Base-by-base conservation (phyloP, 139 green algal species). In the Haematococcus sp. region DNA sequence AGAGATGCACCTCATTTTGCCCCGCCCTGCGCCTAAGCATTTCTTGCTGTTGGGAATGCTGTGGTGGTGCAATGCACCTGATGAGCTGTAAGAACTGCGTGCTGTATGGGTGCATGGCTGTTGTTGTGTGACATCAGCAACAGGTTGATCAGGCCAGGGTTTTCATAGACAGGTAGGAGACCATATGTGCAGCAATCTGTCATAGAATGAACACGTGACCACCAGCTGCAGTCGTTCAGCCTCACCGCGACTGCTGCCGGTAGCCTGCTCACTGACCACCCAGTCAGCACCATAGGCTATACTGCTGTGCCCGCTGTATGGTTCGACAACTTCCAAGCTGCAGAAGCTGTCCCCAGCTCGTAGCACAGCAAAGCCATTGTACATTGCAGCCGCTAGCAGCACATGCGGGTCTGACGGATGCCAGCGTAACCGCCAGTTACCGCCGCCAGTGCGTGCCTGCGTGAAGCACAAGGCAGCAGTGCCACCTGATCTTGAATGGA, bases 351-450 rank as follows among this genome's bases (percentile, higher is more conserved):
- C 20, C 28, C 32, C 28, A 1, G 69, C 73, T 0, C 56, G 63
- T 44, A 89, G 69, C 17, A 92, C 51, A 1, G 76, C 76, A 81
- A 94, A 95, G 58, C 92, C 92, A 54, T 86, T 84, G 74, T 97
- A 91, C 93, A 97, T 97, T 76, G 87, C 91, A 16, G 93, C 93
- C 7, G 84, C 85, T 55, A 96, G 75, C 31, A 97, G 63, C 17
- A 90, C 69, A 5, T 55, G 3, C 0, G 75, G 71, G 20, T 91
- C 67, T 0, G 63, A 16, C 35, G 90, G 84, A 70, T 94, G 91
- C 90, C 89, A 96, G 17, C 89, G 89, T 33, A 94, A 64, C 20
- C 91, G 81, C 93, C 93, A 97, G 64, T 93, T 89, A 35, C 93
- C 93, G 33, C 93, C 93, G n/a, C 90, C 90, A 15, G 83, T 86